phyloP scores from a whole-genome alignment of 345 rosid genomes.

The Nephelium lappaceum region DNA sequence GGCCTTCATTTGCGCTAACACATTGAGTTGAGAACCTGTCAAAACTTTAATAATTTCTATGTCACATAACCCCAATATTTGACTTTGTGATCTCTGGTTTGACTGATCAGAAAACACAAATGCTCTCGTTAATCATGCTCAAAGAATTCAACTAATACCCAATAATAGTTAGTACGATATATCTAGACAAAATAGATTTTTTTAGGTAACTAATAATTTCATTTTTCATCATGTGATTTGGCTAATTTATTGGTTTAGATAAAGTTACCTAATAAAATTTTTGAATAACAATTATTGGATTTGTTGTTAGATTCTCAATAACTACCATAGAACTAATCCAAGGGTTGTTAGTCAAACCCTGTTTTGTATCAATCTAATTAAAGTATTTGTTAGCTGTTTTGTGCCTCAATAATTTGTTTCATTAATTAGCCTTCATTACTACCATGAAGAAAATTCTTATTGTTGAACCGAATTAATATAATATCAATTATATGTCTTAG shows the following conservation, averaged over 20 bases:
- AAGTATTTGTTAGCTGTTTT: no score
- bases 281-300: no score
- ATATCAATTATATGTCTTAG: background rate
- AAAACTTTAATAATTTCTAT: background rate
- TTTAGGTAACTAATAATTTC: background rate
- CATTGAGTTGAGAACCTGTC: conserved; percentile 12
- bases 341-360: no score
- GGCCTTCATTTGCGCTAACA: conserved; percentile 29
- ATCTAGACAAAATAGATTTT: no score
- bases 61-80: conserved; percentile 22
- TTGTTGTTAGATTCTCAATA: no score
- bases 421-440: background rate
- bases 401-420: no score
- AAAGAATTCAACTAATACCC: background rate
- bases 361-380: no score
- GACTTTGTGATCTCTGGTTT: conserved; percentile 39
- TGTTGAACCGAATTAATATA: background rate
- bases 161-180: background rate
- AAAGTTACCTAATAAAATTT: no score
- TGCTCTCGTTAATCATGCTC: background rate
- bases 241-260: no score
- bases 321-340: no score
- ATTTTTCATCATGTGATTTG: conserved; percentile 1
- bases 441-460: no score
- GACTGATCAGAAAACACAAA: conserved; percentile 22